These are phyloP conservation scores for Boletus reticuloceps DNA, from an alignment of 768 basidiomycete genomes.

Conservation along the genomic window DNA sequence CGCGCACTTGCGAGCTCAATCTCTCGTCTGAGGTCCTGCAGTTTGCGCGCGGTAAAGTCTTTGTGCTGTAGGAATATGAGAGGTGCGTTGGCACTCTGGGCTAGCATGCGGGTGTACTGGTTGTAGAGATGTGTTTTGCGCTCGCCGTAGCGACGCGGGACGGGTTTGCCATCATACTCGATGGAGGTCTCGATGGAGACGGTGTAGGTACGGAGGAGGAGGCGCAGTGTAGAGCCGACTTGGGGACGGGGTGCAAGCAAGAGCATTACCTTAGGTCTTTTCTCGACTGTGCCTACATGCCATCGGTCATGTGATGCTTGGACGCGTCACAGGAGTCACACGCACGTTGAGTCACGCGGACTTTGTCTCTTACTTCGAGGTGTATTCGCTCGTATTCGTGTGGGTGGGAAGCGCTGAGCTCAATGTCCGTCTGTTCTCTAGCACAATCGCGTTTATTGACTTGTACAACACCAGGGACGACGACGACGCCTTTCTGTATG, in stretches of 20 bases:
- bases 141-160: conserved; percentile 68
- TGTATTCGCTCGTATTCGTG: conserved; percentile 18
- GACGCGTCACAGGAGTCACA: conserved; percentile 27
- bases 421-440: conserved; percentile 28
- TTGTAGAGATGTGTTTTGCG: conserved; percentile 81
- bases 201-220: conserved; percentile 45
- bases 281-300: too few species aligned
- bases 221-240: conserved; percentile 3
- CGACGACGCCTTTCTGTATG: conserved; percentile 80
- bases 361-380: conserved; percentile 20
- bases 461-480: conserved; percentile 52
- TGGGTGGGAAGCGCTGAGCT: conserved; percentile 20
- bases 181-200: conserved; percentile 55
- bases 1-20: conserved; percentile 56
- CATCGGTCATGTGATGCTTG: too few species aligned
- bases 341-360: conserved; percentile 21
- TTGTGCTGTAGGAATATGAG: conserved; percentile 78
- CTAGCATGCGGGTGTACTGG: conserved; percentile 74
- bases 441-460: conserved; percentile 26
- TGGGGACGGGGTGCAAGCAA: conserved; percentile 11
- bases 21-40: conserved; percentile 67
- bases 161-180: conserved; percentile 49
- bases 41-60: conserved; percentile 66
- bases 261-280: background rate
- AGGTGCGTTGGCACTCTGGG: conserved; percentile 52